Evolutionary conservation across 345 rosid species (phyloP).

Genomic region (Rhizophora apiculata): DNA sequence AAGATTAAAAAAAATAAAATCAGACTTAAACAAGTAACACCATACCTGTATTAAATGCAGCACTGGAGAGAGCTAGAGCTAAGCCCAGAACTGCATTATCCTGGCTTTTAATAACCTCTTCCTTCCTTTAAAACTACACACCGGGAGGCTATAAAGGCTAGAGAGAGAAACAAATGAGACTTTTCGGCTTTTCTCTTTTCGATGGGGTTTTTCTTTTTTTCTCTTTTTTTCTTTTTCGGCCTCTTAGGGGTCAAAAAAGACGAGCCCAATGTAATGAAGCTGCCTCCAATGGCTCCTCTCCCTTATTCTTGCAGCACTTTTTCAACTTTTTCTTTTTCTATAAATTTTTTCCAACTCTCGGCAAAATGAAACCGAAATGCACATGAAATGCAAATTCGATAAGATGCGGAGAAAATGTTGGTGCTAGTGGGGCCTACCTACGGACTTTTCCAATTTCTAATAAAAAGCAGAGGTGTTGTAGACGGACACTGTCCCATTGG

Average conservation of each 20-base stretch:
- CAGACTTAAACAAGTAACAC: neutral
- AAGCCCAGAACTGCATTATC: slow-evolving; percentile 4
- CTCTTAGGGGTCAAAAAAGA: slow-evolving; percentile 30
- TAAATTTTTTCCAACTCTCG: neutral
- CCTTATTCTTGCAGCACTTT: neutral
- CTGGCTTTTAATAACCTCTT: neutral
- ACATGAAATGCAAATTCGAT: slow-evolving; percentile 21
- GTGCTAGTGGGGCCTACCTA: slow-evolving; percentile 17
- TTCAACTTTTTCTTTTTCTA: neutral
- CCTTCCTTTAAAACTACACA: neutral
- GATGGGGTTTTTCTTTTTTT: slow-evolving; percentile 12
- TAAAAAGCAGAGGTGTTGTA: neutral
- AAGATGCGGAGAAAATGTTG: neutral
- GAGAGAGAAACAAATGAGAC: slow-evolving; percentile 7
- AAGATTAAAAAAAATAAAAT: neutral
- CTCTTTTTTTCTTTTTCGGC: no score
- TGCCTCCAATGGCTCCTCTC: slow-evolving; percentile 23
- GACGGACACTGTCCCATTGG: slow-evolving; percentile 20
- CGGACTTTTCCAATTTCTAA: slow-evolving; percentile 18
- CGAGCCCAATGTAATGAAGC: slow-evolving; percentile 11
- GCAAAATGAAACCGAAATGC: slow-evolving; percentile 17
- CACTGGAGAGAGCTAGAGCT: neutral
- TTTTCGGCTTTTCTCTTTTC: slow-evolving; percentile 18
- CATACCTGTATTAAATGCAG: slow-evolving; percentile 4
- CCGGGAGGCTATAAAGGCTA: neutral